Evolutionary conservation across 352 stramenopile genomes (phyloP).

Genomic region (Phytophthora brassicae): DNA sequence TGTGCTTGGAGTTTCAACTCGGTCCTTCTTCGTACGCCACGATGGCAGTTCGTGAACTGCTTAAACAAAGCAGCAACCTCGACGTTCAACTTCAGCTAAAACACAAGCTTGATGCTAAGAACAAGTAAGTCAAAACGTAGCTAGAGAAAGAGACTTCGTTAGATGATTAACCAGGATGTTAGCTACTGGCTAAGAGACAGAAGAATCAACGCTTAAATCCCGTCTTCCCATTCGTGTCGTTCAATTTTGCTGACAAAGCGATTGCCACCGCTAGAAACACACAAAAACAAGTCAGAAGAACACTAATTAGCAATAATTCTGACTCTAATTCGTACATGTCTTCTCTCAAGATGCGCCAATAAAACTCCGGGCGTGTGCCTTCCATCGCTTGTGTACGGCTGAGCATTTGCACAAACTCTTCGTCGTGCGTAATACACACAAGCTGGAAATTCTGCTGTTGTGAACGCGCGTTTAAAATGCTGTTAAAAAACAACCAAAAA

Average conservation of each 20-base stretch:
- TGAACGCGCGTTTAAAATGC: slow-evolving; percentile 94
- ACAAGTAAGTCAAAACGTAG: slow-evolving; percentile 8
- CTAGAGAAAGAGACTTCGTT: slow-evolving; percentile 24
- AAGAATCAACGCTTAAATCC: slow-evolving; percentile 23
- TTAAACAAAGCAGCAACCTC: slow-evolving; percentile 91
- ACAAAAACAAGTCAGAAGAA: neutral
- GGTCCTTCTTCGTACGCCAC: slow-evolving; percentile 94
- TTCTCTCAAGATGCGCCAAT: slow-evolving; percentile 81
- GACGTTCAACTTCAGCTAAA: slow-evolving; percentile 65
- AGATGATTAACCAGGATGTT: slow-evolving; percentile 6
- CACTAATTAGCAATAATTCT: neutral
- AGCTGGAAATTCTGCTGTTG: slow-evolving; percentile 99
- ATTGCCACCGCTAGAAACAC: slow-evolving; percentile 59
- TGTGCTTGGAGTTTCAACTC: slow-evolving; percentile 85
- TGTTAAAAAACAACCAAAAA: too few species aligned
- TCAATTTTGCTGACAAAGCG: slow-evolving; percentile 87
- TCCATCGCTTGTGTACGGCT: slow-evolving; percentile 79
- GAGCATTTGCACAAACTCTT: slow-evolving; percentile 93
- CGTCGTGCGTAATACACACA: slow-evolving; percentile 99
- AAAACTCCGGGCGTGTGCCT: slow-evolving; percentile 75
- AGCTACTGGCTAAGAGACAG: slow-evolving; percentile 4
- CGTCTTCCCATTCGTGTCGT: slow-evolving; percentile 62
- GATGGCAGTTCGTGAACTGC: slow-evolving; percentile 95
- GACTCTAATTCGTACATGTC: slow-evolving; percentile 65
- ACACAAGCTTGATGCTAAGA: slow-evolving; percentile 33